Evolutionary conservation across 768 basidiomycete species (phyloP).

Genomic region (Pluteus cervinus): DNA sequence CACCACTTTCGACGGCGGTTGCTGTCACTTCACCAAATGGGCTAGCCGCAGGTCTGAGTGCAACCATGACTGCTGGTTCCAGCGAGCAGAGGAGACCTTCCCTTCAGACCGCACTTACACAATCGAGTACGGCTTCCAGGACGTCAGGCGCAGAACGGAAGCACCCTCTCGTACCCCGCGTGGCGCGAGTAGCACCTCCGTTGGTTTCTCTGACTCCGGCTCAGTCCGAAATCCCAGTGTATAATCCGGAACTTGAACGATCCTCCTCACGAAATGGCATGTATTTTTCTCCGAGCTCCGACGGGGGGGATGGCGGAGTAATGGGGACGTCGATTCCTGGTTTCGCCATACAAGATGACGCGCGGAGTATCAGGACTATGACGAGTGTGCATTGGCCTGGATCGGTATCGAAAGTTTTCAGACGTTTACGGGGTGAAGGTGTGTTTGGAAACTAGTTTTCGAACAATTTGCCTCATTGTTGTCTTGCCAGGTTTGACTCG

Average conservation of each 20-base stretch:
- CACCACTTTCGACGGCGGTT: conserved; percentile 54
- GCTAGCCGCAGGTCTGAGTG: conserved; percentile 22
- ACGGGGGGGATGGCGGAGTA: conserved; percentile 45
- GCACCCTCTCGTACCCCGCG: conserved; percentile 46
- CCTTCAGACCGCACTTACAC: conserved; percentile 34
- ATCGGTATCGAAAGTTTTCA: conserved; percentile 88
- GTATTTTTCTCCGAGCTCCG: conserved; percentile 47
- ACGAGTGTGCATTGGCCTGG: conserved; percentile 66
- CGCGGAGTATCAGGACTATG: conserved; percentile 76
- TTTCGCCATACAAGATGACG: conserved; percentile 88
- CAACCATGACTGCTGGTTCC: conserved; percentile 20
- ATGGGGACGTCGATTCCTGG: conserved; percentile 83
- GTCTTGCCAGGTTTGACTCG: conserved; percentile 63
- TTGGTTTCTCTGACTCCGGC: conserved; percentile 83
- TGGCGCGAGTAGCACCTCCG: conserved; percentile 67
- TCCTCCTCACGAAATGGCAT: conserved; percentile 47
- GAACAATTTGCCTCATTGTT: too few species aligned
- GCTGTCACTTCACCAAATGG: conserved; percentile 28
- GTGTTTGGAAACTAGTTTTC: too few species aligned
- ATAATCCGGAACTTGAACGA: conserved; percentile 57
- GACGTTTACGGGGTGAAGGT: conserved; percentile 89
- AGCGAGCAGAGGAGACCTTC: conserved; percentile 67
- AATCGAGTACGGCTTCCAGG: conserved; percentile 43
- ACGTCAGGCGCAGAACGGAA: conserved; percentile 48
- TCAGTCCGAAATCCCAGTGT: conserved; percentile 71